These are phyloP conservation scores for Blastosporella zonata DNA, from an alignment of 1,284 basidiomycete species.

Conservation along the genomic window DNA sequence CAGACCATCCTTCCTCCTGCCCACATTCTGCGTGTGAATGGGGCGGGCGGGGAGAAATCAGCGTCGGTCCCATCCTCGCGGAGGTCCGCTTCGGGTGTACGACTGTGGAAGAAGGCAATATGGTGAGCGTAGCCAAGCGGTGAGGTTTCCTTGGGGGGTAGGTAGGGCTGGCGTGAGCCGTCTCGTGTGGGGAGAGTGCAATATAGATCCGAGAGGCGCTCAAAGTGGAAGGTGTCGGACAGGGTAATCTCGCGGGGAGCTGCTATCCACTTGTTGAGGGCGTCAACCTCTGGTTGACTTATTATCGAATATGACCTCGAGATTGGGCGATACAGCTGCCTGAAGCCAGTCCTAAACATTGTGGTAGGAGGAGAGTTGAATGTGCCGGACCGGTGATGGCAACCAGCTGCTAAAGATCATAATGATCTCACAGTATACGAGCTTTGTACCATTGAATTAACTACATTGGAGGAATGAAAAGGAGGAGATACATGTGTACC, in stretches of 20 bases:
- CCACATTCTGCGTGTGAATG: conserved; percentile 83
- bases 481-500: conserved; percentile 5
- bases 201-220: conserved; percentile 58
- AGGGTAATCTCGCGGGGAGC: conserved; percentile 39
- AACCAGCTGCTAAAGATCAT: neutral
- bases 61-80: conserved; percentile 71
- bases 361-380: conserved; percentile 1
- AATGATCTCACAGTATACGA: neutral
- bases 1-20: conserved; percentile 73
- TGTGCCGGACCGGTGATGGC: neutral
- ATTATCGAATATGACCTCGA: conserved; percentile 19
- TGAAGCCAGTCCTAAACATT: conserved; percentile 17
- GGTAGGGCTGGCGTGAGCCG: conserved; percentile 41
- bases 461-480: conserved; percentile 3
- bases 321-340: conserved; percentile 7
- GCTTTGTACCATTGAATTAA: neutral
- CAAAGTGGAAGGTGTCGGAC: conserved; percentile 45
- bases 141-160: conserved; percentile 39
- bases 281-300: conserved; percentile 15
- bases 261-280: conserved; percentile 52
- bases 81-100: conserved; percentile 54
- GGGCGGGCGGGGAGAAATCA: conserved; percentile 68
- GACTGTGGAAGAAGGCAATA: conserved; percentile 73
- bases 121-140: conserved; percentile 64
- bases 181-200: conserved; percentile 72